Base-by-base conservation (phyloP, 805 yeast genomes). In the Kregervanrija delftensis region DNA sequence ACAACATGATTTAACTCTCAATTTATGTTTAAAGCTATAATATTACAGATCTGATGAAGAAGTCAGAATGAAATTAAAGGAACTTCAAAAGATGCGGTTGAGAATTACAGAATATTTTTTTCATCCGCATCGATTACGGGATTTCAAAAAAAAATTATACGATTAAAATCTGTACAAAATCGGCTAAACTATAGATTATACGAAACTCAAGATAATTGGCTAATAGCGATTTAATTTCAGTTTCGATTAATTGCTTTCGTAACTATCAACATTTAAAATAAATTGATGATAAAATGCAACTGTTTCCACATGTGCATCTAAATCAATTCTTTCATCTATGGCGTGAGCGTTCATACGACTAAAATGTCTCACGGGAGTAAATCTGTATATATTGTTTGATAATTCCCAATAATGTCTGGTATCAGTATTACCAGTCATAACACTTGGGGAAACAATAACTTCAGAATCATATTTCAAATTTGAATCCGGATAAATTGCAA, bases 361-460 rank as follows among this genome's bases (percentile, higher is more conserved):
- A 30, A 35, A 35, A 33, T 35, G 44, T 28, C 46, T 30, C 13
- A 37, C 28, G 9, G 45, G 45, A 9, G 45, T 31, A 30, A 37
- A 79, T 52, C 86, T 70, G 65, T 69, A 79, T 45, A 79, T 77
- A 57, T 77, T 69, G 43, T 63, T 65, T 12, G 81, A 69, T 55
- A 80, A 65, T 42, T 68, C 60, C 81, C 82, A 77, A 59, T 80
- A 80, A 51, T 73, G 66, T 50, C 71, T 69, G 11, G 85, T 78
- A 58, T 80, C 86, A 3, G 86, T 80, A 58, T 80, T 79, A 8
- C 77, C 84, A 8, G 81, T 66, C 65, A 74, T 70, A 17, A 77
- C 56, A 13, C 69, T 67, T 13, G 84, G 81, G 0, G 81, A 61
- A 13, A 71, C 63, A 37, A 59, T 59, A 12, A 42, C 30, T 2